A percentile compares a stretch with the other conserved stretches of the same genome.
Evolutionary conservation across 2,329 filamentous ascomycete genomes (phyloP).

Genomic region (Juglanconis oblonga): DNA sequence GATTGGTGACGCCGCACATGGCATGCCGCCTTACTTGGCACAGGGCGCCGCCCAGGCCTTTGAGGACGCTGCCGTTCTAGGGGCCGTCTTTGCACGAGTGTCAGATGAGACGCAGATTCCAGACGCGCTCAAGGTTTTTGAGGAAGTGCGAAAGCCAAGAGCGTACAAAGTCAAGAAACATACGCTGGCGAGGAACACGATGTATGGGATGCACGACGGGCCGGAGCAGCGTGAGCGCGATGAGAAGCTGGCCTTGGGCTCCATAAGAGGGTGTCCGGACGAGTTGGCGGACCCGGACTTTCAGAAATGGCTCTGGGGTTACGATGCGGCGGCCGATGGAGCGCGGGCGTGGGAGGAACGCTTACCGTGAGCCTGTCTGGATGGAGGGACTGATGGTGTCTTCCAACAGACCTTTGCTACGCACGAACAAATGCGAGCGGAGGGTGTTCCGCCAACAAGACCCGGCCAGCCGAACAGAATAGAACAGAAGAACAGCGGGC

Average conservation of each 20-base stretch:
- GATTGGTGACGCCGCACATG: constrained; percentile 5
- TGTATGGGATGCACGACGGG: not conserved
- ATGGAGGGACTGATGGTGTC: no score
- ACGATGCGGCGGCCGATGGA: not conserved
- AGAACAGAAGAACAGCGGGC: no score
- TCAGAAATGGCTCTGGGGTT: not conserved
- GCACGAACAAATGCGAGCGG: no score
- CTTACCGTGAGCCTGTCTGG: no score
- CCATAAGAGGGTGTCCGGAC: not conserved
- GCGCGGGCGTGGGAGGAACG: no score
- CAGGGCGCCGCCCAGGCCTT: constrained; percentile 3
- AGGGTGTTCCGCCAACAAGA: no score
- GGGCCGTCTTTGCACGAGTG: not conserved
- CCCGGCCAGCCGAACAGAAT: no score
- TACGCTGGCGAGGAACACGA: not conserved
- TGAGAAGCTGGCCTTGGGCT: not conserved
- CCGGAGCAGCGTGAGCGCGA: not conserved
- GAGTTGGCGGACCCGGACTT: not conserved
- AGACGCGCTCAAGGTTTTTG: not conserved
- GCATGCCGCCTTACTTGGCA: constrained; percentile 1
- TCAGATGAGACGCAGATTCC: not conserved
- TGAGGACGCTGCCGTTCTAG: not conserved
- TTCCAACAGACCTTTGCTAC: no score
- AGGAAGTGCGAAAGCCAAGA: not conserved
- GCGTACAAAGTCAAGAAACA: not conserved